phyloP scores from a whole-genome alignment of 2,329 filamentous ascomycete species.

The Colletotrichum godetiae region DNA sequence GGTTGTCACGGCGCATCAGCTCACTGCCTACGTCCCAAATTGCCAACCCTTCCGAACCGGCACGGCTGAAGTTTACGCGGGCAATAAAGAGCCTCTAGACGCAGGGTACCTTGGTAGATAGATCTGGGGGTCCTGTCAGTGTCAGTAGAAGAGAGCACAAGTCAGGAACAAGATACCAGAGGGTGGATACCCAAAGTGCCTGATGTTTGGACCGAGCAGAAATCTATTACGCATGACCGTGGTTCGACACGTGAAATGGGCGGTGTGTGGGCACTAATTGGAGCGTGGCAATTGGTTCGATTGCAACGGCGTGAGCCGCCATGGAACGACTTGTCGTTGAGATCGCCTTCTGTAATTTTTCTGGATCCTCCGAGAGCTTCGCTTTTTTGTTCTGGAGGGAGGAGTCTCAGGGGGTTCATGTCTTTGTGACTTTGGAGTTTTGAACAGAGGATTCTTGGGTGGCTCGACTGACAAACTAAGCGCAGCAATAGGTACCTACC shows the following conservation, averaged over 20 bases:
- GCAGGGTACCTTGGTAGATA: not conserved
- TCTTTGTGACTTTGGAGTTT: not conserved
- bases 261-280: slow-evolving; percentile 33
- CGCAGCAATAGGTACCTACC: not conserved
- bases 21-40: not conserved
- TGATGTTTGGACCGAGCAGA: slow-evolving; percentile 19
- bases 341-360: slow-evolving; percentile 34
- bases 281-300: slow-evolving; percentile 21
- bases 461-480: not conserved
- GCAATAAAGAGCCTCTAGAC: not conserved
- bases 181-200: not conserved
- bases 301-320: slow-evolving; percentile 25
- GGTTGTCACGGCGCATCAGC: slow-evolving; percentile 5
- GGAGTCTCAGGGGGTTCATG: not conserved
- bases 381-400: not conserved
- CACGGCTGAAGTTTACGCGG: slow-evolving; percentile 1
- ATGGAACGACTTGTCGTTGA: slow-evolving; percentile 33
- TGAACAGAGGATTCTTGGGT: not conserved
- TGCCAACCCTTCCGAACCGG: not conserved
- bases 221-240: slow-evolving; percentile 32
- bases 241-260: slow-evolving; percentile 35
- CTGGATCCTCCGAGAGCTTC: slow-evolving; percentile 18
- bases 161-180: not conserved
- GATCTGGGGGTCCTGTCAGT: slow-evolving; percentile 12
- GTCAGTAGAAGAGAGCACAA: not conserved